These are phyloP conservation scores for Cladorrhinum sp. DNA, from an alignment of 2,329 filamentous ascomycete genomes.

Conservation along the genomic window DNA sequence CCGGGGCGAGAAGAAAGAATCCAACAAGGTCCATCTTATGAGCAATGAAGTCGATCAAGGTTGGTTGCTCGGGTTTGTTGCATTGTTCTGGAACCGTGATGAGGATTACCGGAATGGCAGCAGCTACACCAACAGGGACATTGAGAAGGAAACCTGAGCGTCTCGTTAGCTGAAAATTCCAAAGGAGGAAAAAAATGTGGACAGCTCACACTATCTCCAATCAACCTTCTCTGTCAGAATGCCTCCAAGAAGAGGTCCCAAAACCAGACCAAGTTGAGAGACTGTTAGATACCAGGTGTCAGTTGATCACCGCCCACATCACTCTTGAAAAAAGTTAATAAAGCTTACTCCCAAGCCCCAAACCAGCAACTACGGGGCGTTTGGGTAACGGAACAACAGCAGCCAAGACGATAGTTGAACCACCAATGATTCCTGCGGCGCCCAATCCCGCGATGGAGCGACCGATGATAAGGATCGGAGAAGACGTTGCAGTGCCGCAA, in stretches of 20 bases:
- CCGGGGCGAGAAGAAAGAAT: constrained; percentile 40
- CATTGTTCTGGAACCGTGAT: constrained; percentile 33
- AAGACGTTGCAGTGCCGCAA: constrained; percentile 34
- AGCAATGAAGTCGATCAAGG: constrained; percentile 26
- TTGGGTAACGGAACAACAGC: not conserved
- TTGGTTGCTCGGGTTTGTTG: constrained; percentile 26
- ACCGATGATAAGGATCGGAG: constrained; percentile 21
- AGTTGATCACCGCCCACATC: not conserved
- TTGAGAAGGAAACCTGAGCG: constrained; percentile 40
- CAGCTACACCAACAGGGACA: constrained; percentile 36
- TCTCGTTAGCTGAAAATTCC: not conserved
- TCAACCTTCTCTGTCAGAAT: constrained; percentile 36
- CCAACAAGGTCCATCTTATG: constrained; percentile 38
- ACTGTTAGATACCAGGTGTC: constrained; percentile 19
- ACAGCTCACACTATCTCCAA: constrained; percentile 41
- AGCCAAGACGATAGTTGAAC: not conserved
- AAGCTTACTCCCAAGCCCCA: not conserved
- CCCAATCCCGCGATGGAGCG: constrained; percentile 13
- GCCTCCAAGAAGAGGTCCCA: constrained; percentile 45
- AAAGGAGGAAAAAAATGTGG: not conserved
- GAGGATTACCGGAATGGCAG: constrained; percentile 31
- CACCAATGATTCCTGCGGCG: constrained; percentile 6
- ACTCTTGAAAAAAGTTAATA: not conserved
- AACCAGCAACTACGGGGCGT: not conserved
- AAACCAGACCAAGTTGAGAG: constrained; percentile 39